These are phyloP conservation scores for Nannizziopsis barbatae DNA, from an alignment of 2,329 filamentous ascomycete species.

Conservation along the genomic window DNA sequence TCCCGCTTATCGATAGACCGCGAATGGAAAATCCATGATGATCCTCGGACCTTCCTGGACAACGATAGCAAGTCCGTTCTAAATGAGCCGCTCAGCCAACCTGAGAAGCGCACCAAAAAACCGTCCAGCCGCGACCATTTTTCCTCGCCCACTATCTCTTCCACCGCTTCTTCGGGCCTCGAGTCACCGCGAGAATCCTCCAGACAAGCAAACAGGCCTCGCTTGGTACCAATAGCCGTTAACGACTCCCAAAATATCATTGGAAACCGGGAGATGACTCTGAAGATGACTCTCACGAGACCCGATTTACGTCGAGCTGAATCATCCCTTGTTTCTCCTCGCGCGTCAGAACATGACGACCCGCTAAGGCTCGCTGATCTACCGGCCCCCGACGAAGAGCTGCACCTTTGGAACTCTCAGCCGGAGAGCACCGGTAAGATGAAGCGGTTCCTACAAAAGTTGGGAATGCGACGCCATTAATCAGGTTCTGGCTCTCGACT, in stretches of 20 bases:
- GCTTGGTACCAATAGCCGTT: background rate
- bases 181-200: slow-evolving; percentile 17
- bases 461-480: slow-evolving; percentile 23
- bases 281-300: slow-evolving; percentile 88
- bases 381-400: slow-evolving; percentile 33
- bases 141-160: slow-evolving; percentile 10
- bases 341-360: slow-evolving; percentile 39
- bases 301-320: slow-evolving; percentile 59
- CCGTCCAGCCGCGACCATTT: slow-evolving; percentile 12
- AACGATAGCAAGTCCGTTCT: slow-evolving; percentile 40
- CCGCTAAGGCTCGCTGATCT: slow-evolving; percentile 47
- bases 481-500: background rate
- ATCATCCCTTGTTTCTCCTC: slow-evolving; percentile 6
- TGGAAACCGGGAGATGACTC: slow-evolving; percentile 75
- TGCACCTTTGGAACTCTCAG: slow-evolving; percentile 36
- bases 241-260: slow-evolving; percentile 42
- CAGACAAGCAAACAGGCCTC: slow-evolving; percentile 17
- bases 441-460: slow-evolving; percentile 36
- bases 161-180: background rate
- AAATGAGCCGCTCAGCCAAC: slow-evolving; percentile 24
- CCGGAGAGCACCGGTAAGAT: slow-evolving; percentile 30
- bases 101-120: background rate
- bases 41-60: slow-evolving; percentile 43
- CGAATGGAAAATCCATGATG: slow-evolving; percentile 35
- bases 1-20: slow-evolving; percentile 17